A percentile compares a stretch with the other conserved stretches of the same genome.
Evolutionary conservation across 176 grass and related monocot genomes (phyloP).

Genomic region (Leersia perrieri): DNA sequence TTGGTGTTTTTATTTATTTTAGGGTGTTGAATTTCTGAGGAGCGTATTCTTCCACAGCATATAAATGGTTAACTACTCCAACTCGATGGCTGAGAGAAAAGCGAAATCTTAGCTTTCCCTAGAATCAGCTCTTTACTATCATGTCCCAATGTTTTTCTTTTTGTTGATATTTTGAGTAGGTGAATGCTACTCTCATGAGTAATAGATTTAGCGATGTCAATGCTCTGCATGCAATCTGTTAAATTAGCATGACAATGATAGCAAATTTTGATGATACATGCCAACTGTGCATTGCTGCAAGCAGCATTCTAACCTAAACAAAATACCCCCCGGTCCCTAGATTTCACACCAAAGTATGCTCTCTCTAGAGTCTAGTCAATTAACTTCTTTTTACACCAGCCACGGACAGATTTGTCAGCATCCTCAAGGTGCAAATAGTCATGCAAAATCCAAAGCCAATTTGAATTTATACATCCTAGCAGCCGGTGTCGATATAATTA

Average conservation of each 20-base stretch:
- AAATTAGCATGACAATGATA: neutral
- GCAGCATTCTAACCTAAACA: neutral
- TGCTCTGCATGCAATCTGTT: neutral
- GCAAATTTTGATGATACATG: neutral
- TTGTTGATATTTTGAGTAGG: neutral
- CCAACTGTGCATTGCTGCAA: neutral
- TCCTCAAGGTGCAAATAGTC: constrained; percentile 9
- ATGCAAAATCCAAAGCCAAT: constrained; percentile 17
- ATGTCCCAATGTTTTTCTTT: neutral
- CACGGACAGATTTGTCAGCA: neutral
- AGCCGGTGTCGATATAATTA: neutral
- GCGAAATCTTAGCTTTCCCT: neutral
- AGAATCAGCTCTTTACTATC: neutral
- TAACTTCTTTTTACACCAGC: constrained; percentile 15
- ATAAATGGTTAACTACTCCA: neutral
- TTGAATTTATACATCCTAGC: constrained; percentile 10
- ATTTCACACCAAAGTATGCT: neutral
- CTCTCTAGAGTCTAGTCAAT: neutral
- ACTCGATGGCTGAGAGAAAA: neutral
- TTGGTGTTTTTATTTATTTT: neutral
- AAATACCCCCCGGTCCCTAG: neutral
- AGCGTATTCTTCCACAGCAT: neutral
- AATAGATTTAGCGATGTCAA: neutral
- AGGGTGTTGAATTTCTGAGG: neutral
- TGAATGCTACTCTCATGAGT: neutral